Base-by-base conservation (phyloP, 768 basidiomycete genomes). In the Pholiota microspora region DNA sequence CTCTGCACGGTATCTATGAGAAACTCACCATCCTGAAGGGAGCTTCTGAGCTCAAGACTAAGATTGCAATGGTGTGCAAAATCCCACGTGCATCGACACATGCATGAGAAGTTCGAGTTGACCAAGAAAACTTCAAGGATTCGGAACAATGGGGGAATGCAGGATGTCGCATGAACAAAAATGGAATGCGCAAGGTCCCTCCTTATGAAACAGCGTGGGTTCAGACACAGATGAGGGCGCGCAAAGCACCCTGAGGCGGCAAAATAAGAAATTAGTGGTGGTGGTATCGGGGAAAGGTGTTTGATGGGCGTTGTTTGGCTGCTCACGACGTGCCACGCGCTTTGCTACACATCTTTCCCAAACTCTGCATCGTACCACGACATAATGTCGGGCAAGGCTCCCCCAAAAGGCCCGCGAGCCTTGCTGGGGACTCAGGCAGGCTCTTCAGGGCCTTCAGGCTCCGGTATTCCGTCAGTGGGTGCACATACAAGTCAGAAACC, bases 311-410 rank as follows among this genome's bases (percentile, higher is more conserved):
- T 66, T 67, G 56, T 57, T 32, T 53, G 35, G 51, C 46, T 13
- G 31, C 27, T 32, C 47, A 16, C 27, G 29, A 31, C 55, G 56
- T 65, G 68, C 67, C 69, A 67, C 68, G 63, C 66, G 61, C 65
- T 60, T 50, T 61, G 51, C 56, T 53, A 49, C 46, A 45, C 46
- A 48, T 60, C 51, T 58, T 54, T 44, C 45, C 55, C 29, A 31
- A 12, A 31, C 29, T 12, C 29, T 31, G 6, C 29, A 38, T 42
- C 49, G 51, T 62, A 60, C 40, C 47, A 55, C 55, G 57, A 31
- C 56, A n/a, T 46, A 54, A 88, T 90, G 88, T 88, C 88, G 70
- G 86, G 88, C 66, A 89, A 86, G 74, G 84, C 81, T 49, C 88
- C 88, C 62, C 88, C 88, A 60, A 80, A 77, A 60, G 88, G 88